A percentile compares a stretch with the other conserved stretches of the same genome.
Conservation (phyloP, 495 filamentous ascomycete species). For the Trichoderma erinaceum region DNA sequence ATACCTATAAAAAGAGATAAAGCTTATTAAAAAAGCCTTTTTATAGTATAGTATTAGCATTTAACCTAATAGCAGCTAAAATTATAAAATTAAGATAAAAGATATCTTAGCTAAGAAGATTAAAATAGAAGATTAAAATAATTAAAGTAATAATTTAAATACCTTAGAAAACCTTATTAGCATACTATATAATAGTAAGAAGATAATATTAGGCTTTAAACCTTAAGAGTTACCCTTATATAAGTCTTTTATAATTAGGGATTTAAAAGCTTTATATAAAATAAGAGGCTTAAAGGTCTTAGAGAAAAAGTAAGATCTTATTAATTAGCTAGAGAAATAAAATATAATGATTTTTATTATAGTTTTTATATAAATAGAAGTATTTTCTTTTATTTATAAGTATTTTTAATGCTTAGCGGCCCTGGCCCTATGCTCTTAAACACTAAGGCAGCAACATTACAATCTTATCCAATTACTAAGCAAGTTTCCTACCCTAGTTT, state of each 20-base stretch:
- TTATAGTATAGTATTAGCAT: neutral
- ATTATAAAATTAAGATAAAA: constrained; percentile 6
- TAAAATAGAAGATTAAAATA: neutral
- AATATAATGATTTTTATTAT: neutral
- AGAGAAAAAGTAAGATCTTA: neutral
- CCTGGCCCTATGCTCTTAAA: too few relatives aligned
- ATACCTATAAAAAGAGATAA: neutral
- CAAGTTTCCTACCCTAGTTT: too few relatives aligned
- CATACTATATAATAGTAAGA: neutral
- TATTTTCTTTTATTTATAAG: neutral
- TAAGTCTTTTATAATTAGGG: neutral
- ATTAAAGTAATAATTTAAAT: neutral
- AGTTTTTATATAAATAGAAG: neutral
- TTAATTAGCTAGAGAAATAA: neutral
- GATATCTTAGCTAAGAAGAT: neutral
- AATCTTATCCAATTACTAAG: too few relatives aligned
- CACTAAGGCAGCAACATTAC: too few relatives aligned
- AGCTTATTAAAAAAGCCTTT: constrained; percentile 11
- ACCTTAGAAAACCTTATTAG: neutral
- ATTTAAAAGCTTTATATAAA: neutral
- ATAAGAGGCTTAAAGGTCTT: neutral
- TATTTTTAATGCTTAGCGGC: neutral
- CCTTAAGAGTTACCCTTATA: neutral
- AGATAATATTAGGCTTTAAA: neutral
- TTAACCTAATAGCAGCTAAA: neutral